These are phyloP conservation scores for Flaveria brownii DNA, from an alignment of 129 eudicot species.

Conservation along the genomic window DNA sequence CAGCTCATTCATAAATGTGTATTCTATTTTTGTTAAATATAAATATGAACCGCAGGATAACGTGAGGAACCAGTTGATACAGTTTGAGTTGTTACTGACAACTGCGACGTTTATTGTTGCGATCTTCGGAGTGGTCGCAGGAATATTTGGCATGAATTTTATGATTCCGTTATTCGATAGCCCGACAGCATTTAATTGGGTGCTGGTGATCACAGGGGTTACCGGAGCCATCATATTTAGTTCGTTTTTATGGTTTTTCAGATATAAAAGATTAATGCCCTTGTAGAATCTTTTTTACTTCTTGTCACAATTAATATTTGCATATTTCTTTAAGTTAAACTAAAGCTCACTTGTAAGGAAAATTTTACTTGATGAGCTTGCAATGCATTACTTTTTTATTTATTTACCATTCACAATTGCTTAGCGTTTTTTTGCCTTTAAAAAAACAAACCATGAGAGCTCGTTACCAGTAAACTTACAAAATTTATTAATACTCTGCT, in stretches of 20 bases:
- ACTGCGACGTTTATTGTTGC: slow-evolving; percentile 95
- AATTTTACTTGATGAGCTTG: slow-evolving; percentile 38
- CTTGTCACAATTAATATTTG: slow-evolving; percentile 1
- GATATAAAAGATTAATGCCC: slow-evolving; percentile 81
- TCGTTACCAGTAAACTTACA: too few species aligned
- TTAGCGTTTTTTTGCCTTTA: background rate
- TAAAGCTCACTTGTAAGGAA: slow-evolving; percentile 31
- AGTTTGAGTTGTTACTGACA: slow-evolving; percentile 83
- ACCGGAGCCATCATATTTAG: slow-evolving; percentile 60
- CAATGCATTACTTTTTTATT: slow-evolving; percentile 9
- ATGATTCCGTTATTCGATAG: slow-evolving; percentile 51
- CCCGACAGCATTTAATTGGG: slow-evolving; percentile 82
- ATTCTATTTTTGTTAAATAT: slow-evolving; percentile 18
- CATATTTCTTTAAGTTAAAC: background rate
- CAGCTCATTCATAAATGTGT: background rate
- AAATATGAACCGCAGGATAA: slow-evolving; percentile 61
- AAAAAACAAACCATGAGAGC: too few species aligned
- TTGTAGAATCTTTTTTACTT: slow-evolving; percentile 48
- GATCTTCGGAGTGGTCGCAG: slow-evolving; percentile 96
- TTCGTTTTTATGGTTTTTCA: slow-evolving; percentile 81
- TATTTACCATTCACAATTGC: background rate
- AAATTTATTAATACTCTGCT: background rate
- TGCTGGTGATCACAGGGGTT: slow-evolving; percentile 69
- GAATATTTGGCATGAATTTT: slow-evolving; percentile 97
- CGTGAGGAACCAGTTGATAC: slow-evolving; percentile 92